A percentile compares a stretch with the other conserved stretches of the same genome.
Evolutionary conservation across 768 basidiomycete species (phyloP).

Genomic region (Trametes villosa): DNA sequence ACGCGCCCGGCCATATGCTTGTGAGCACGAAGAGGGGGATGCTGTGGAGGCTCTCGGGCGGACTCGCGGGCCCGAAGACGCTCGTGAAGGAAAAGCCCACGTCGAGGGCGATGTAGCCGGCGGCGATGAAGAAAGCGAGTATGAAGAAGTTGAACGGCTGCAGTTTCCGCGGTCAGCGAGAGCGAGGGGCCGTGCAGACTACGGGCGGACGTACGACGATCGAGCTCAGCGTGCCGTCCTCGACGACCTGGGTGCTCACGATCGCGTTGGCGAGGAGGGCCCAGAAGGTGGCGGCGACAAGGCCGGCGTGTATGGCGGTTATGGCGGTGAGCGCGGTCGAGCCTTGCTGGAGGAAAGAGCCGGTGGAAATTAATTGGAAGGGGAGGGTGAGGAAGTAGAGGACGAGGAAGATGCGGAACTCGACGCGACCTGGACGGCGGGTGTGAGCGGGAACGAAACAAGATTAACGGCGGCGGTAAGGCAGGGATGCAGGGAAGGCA

Average conservation of each 20-base stretch:
- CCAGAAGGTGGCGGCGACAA: constrained; percentile 83
- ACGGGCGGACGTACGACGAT: constrained; percentile 7
- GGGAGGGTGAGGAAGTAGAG: constrained; percentile 74
- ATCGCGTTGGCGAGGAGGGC: constrained; percentile 73
- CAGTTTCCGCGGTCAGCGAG: background rate
- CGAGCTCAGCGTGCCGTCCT: constrained; percentile 79
- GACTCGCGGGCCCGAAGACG: constrained; percentile 61
- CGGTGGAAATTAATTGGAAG: constrained; percentile 82
- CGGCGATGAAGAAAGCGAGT: constrained; percentile 65
- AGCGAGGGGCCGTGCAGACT: background rate
- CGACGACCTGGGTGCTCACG: constrained; percentile 88
- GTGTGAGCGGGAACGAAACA: background rate
- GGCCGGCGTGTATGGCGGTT: constrained; percentile 79
- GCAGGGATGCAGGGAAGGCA: background rate
- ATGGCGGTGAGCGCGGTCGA: constrained; percentile 68
- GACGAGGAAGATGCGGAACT: constrained; percentile 67
- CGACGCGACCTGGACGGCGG: constrained; percentile 57
- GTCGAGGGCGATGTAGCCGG: constrained; percentile 86
- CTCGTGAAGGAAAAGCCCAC: constrained; percentile 68
- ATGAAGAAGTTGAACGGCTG: constrained; percentile 69
- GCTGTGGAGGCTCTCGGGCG: constrained; percentile 59
- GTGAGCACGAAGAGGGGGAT: constrained; percentile 83
- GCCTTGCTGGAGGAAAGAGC: constrained; percentile 80
- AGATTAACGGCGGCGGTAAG: background rate
- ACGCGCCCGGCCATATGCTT: constrained; percentile 79